Evolutionary conservation across 768 basidiomycete genomes (phyloP), one percentile per base, ranked within the genome.

Genomic region (Clavulina sp.): DNA sequence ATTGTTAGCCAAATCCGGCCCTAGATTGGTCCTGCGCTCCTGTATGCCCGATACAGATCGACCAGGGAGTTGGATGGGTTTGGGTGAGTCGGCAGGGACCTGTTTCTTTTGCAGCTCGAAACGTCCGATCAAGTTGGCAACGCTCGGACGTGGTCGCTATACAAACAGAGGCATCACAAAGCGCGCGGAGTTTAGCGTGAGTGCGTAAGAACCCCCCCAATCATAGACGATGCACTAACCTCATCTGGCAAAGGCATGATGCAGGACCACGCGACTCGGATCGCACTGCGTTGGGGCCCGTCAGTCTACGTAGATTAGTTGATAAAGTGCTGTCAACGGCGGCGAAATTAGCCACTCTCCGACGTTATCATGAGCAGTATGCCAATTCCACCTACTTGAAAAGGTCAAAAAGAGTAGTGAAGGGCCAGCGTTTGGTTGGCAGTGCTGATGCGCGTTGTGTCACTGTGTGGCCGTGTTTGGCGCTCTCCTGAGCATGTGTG

Each of bases 121-220:
- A 53, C 81, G 75, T 49, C 86, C 86, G 60, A 89, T 89, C 67
- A 89, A 80, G 62, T 87, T 89, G 57, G 86, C 86, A 46, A 89
- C 86, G 60, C 81, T 84, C 63, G 76, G 76, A 54, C 86, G 81
- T 47, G 85, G 84, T 61, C 81, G 76, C 68, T 89, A 86, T 71
- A 88, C 85, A 65, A 86, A 84, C 56, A 86, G 67, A 51, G 82
- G 81, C 85, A 55, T 55, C 16, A 24, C 9, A 46, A n/a, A n/a
- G n/a, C n/a, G n/a, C n/a, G n/a, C n/a, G n/a, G n/a, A 26, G 13
- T 13, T 9, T 16, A 46, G 9, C 13, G 13, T 46, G 13, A 46
- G 13, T 24, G 24, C 24, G 16, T 13, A 13, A 13, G 9, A 16
- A 46, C 9, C 43, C 9, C 26, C 9, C 13, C 43, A 46, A 13